Percentiles rank a stretch among this genome's conserved stretches.
Conservation (phyloP, 2,329 filamentous ascomycete species). For the Grosmannia huntii region DNA sequence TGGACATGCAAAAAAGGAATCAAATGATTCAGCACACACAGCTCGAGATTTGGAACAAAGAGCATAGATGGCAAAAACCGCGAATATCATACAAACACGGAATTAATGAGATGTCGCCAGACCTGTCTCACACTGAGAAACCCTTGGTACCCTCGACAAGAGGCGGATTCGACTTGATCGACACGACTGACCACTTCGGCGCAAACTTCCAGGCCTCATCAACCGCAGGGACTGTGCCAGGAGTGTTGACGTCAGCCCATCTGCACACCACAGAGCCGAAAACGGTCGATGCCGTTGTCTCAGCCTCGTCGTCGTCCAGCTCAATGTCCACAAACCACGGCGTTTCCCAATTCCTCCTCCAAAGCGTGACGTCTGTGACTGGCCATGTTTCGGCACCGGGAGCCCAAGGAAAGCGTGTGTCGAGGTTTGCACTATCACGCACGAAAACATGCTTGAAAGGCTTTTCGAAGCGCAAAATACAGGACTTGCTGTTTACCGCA, state of each 20-base stretch:
- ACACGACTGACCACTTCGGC: conserved; percentile 67
- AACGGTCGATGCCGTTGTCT: conserved; percentile 18
- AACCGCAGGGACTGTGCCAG: conserved; percentile 64
- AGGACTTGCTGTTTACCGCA: conserved; percentile 66
- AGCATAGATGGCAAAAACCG: not conserved
- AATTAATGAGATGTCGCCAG: not conserved
- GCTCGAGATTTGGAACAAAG: not conserved
- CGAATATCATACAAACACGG: not conserved
- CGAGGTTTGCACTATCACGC: conserved; percentile 43
- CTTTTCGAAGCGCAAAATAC: conserved; percentile 58
- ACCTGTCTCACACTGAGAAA: conserved; percentile 38
- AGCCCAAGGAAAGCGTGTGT: conserved; percentile 43
- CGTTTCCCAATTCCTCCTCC: conserved; percentile 68
- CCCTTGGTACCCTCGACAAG: conserved; percentile 68
- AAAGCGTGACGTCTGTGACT: conserved; percentile 59
- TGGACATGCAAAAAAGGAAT: not conserved
- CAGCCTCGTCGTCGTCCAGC: conserved; percentile 31
- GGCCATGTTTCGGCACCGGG: conserved; percentile 33
- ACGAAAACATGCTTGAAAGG: conserved; percentile 55
- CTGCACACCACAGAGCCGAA: conserved; percentile 61
- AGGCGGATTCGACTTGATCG: conserved; percentile 58
- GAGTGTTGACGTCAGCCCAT: conserved; percentile 75
- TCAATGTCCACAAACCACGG: conserved; percentile 64
- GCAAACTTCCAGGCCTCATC: conserved; percentile 66
- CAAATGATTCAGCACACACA: no score